These are phyloP conservation scores for Penicillium taxi DNA, from an alignment of 495 filamentous ascomycete genomes.

Conservation along the genomic window DNA sequence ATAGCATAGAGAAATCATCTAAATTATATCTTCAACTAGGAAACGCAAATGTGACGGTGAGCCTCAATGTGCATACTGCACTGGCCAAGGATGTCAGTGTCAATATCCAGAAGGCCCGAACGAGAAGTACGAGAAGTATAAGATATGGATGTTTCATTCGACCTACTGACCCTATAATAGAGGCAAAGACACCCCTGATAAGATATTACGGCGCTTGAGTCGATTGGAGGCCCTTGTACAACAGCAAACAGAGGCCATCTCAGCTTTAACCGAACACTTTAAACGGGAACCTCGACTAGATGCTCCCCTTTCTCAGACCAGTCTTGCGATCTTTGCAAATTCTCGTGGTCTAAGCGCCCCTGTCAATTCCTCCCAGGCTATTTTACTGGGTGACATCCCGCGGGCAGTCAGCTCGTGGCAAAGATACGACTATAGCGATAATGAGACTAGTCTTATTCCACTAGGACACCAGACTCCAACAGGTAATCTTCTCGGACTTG, in stretches of 20 bases:
- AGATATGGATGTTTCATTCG: too few relatives aligned
- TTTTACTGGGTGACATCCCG: background rate
- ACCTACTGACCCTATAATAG: background rate
- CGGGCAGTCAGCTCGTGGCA: background rate
- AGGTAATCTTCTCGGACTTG: conserved; percentile 10
- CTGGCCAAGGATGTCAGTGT: conserved; percentile 11
- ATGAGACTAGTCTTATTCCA: conserved; percentile 10
- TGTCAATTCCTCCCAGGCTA: too few relatives aligned
- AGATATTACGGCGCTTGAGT: conserved; percentile 5
- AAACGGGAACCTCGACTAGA: too few relatives aligned
- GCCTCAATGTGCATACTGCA: conserved; percentile 15
- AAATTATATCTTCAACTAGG: background rate
- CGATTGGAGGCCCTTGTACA: conserved; percentile 6
- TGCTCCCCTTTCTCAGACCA: too few relatives aligned
- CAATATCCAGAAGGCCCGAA: conserved; percentile 13
- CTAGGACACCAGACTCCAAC: conserved; percentile 12
- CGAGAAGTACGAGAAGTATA: conserved; percentile 13
- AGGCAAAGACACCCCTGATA: too few relatives aligned
- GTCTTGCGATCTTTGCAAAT: too few relatives aligned
- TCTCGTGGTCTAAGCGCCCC: too few relatives aligned
- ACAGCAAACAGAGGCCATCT: conserved; percentile 6
- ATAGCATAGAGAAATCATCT: background rate
- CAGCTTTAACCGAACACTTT: conserved; percentile 6
- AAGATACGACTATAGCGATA: conserved; percentile 3
- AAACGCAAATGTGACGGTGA: conserved; percentile 19